These are phyloP conservation scores for Russula olivacea DNA, from an alignment of 768 basidiomycete genomes.

Conservation along the genomic window DNA sequence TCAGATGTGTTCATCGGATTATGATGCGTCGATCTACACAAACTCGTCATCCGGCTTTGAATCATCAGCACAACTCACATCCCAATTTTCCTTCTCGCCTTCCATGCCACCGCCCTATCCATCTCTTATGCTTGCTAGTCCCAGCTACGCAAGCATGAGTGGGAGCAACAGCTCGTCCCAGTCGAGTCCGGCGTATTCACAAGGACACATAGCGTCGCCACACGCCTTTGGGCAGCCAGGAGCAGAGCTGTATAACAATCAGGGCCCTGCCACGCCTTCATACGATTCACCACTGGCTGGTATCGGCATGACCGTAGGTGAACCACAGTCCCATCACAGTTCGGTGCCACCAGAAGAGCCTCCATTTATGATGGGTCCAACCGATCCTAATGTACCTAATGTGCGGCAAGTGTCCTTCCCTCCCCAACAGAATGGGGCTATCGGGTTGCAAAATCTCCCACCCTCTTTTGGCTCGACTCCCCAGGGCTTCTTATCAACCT, in stretches of 20 bases:
- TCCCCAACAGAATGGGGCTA: slow-evolving; percentile 12
- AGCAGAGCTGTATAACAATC: slow-evolving; percentile 8
- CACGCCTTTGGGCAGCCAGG: slow-evolving; percentile 17
- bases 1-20: slow-evolving; percentile 8
- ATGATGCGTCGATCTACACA: slow-evolving; percentile 12
- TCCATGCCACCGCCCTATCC: slow-evolving; percentile 19
- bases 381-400: slow-evolving; percentile 1
- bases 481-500: slow-evolving; percentile 6
- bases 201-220: slow-evolving; percentile 17
- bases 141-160: slow-evolving; percentile 18
- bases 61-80: neutral
- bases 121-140: slow-evolving; percentile 16
- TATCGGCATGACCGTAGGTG: slow-evolving; percentile 8
- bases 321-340: slow-evolving; percentile 15
- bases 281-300: slow-evolving; percentile 17
- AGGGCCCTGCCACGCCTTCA: slow-evolving; percentile 11
- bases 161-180: slow-evolving; percentile 21
- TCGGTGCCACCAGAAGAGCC: slow-evolving; percentile 19
- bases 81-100: slow-evolving; percentile 7
- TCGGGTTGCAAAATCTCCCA: slow-evolving; percentile 10
- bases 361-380: slow-evolving; percentile 5
- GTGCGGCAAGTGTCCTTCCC: slow-evolving; percentile 11
- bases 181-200: slow-evolving; percentile 22
- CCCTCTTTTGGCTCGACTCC: slow-evolving; percentile 1
- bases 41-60: slow-evolving; percentile 6